These are phyloP conservation scores for Xylaria sp. DNA, from an alignment of 2,329 filamentous ascomycete genomes.

Conservation along the genomic window DNA sequence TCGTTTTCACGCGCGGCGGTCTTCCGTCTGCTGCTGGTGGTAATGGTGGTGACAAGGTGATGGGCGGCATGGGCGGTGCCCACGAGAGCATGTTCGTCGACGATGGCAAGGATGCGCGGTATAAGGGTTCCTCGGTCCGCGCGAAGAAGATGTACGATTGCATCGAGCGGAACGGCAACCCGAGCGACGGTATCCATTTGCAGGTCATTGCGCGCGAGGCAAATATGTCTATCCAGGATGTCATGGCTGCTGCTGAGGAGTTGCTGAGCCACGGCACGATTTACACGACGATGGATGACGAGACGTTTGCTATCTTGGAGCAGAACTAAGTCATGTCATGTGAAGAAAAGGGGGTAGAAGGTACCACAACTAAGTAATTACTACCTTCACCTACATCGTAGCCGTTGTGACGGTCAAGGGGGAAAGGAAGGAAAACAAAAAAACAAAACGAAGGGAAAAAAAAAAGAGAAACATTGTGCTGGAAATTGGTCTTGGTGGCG, in stretches of 20 bases:
- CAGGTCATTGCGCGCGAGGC: conserved; percentile 66
- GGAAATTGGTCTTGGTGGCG: not conserved
- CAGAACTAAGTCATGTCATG: conserved; percentile 28
- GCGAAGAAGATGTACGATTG: conserved; percentile 68
- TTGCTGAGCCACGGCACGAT: conserved; percentile 67
- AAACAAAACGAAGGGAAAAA: not conserved
- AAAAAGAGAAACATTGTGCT: conserved; percentile 2
- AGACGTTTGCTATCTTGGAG: conserved; percentile 84
- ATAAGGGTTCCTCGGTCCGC: conserved; percentile 45
- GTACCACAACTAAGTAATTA: not conserved
- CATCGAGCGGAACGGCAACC: conserved; percentile 61
- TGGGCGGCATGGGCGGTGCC: conserved; percentile 27
- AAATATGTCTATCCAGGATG: conserved; percentile 62
- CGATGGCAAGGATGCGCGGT: conserved; percentile 36
- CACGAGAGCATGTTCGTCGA: conserved; percentile 54
- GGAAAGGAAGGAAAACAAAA: conserved; percentile 6
- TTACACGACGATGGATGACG: conserved; percentile 87
- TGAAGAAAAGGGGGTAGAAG: not conserved
- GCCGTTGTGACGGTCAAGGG: not conserved
- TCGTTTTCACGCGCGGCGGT: conserved; percentile 70
- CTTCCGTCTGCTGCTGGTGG: conserved; percentile 35
- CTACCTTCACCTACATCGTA: not conserved
- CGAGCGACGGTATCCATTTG: conserved; percentile 78
- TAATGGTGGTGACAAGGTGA: conserved; percentile 15
- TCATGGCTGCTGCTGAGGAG: conserved; percentile 75